Base-by-base conservation (phyloP, 176 grass and related monocot genomes). In the Carex littledalei region DNA sequence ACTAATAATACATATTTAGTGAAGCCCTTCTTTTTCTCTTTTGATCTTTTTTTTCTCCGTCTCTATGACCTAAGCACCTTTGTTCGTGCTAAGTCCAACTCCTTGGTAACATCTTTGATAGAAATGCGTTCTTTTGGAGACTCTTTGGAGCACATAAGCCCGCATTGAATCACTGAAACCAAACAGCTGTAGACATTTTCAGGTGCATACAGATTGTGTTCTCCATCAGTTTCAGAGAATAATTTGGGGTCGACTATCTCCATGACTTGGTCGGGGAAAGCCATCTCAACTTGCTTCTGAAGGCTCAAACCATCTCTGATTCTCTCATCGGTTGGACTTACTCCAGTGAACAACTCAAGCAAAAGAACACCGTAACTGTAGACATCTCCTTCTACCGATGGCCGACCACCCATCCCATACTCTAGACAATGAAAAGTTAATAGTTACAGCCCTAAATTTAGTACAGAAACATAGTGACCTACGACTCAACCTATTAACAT, bases 201-300 rank as follows among this genome's bases (percentile, higher is more conserved):
- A 20, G 49, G 32, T 49, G 16, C 43, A 71, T 84, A 39, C 18
- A 5, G 29, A 50, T 21, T 41, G 35, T 37, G 35, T 52, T 63
- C 32, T 68, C 41, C 73, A 10, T 8, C 39, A 37, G 57, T 67
- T 80, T 3, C 26, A 24, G 47, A 66, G 3, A 68, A 45, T 29
- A 92, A 31, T 18, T 76, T 68, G 8, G 31, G n/a, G 53, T 92
- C 88, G 47, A 88, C 34, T 8, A 84, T 88, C 17, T 83, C 84
- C 18, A 78, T 60, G 49, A 85, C 35, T 35, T 67, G 47, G 8
- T 83, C 52, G 20, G 86, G 78, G 72, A 82, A 81, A 45, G 69
- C 16, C 83, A 84, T 81, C 62, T 84, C 54, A 45, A 81, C 63
- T 55, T 69, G 79, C 7, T 26, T 67, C 34, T 67, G 87, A 85